phyloP scores from a whole-genome alignment of 345 rosid species.

The Rhizophora apiculata region DNA sequence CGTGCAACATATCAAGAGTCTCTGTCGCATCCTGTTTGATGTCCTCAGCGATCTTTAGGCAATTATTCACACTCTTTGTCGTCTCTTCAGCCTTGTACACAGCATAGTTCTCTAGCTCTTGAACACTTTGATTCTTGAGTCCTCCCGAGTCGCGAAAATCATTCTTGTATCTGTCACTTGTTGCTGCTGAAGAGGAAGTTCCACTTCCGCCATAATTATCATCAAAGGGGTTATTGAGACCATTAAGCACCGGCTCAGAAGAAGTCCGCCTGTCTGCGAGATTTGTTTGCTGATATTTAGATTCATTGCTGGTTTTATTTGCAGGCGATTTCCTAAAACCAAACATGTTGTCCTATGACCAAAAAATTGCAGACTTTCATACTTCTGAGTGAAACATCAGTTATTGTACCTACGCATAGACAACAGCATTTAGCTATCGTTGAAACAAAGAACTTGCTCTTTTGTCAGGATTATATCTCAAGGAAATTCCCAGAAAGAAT shows the following conservation, averaged over 20 bases:
- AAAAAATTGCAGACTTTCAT: neutral
- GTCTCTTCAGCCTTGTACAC: slow-evolving; percentile 29
- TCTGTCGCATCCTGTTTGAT: slow-evolving; percentile 26
- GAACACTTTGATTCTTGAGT: slow-evolving; percentile 26
- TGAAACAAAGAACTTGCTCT: neutral
- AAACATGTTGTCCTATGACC: slow-evolving; percentile 43
- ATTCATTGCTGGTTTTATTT: slow-evolving; percentile 24
- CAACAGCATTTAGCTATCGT: neutral
- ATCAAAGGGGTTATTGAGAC: slow-evolving; percentile 1
- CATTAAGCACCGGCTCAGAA: slow-evolving; percentile 19
- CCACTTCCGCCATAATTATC: slow-evolving; percentile 2
- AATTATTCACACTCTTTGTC: slow-evolving; percentile 23
- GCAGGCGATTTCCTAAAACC: slow-evolving; percentile 56
- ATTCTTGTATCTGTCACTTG: slow-evolving; percentile 17
- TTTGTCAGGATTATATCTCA: too few species aligned
- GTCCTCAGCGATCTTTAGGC: slow-evolving; percentile 27
- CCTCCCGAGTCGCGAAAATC: slow-evolving; percentile 28
- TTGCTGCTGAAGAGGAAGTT: neutral
- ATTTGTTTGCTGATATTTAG: slow-evolving; percentile 4
- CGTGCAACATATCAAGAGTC: slow-evolving; percentile 32
- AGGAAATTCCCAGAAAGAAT: neutral
- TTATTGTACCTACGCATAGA: neutral
- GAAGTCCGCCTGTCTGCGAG: slow-evolving; percentile 10
- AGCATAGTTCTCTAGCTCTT: slow-evolving; percentile 34
- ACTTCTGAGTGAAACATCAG: slow-evolving; percentile 2